Evolutionary conservation across 805 yeast species (phyloP).

Genomic region (Candida ulmi): DNA sequence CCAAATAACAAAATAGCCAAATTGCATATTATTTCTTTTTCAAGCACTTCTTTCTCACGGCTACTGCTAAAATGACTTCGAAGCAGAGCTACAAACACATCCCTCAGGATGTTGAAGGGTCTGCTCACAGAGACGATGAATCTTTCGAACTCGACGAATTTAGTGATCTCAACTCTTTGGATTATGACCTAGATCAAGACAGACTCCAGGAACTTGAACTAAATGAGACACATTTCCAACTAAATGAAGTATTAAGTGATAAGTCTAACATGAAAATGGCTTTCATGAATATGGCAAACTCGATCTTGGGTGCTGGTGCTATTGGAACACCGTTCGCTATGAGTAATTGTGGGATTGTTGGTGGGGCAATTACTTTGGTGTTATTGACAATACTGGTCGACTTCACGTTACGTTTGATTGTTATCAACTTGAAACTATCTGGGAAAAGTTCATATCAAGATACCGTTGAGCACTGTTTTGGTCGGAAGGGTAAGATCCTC

Average conservation of each 20-base stretch:
- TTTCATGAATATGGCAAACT: constrained; percentile 95
- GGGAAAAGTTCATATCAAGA: constrained; percentile 80
- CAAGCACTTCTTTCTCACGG: too few species aligned
- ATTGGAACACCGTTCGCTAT: constrained; percentile 92
- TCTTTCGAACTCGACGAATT: constrained; percentile 17
- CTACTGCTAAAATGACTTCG: too few species aligned
- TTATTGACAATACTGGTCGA: constrained; percentile 69
- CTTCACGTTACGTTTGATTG: constrained; percentile 81
- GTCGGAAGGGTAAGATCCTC: constrained; percentile 59
- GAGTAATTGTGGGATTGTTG: constrained; percentile 69
- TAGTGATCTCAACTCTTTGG: constrained; percentile 20
- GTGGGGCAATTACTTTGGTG: constrained; percentile 60
- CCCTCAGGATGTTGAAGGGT: neutral
- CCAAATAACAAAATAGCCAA: too few species aligned
- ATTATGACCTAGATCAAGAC: constrained; percentile 11
- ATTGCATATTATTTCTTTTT: too few species aligned
- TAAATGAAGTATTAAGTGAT: constrained; percentile 13
- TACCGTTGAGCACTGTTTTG: constrained; percentile 76
- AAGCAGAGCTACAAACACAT: neutral
- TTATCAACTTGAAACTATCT: constrained; percentile 72
- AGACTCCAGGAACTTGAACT: neutral
- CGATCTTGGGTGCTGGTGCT: constrained; percentile 92
- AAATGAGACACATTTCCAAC: constrained; percentile 1
- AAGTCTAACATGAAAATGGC: constrained; percentile 75
- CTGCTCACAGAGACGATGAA: constrained; percentile 3